These are phyloP conservation scores for Mesotaenium endlicherianum DNA, from an alignment of 139 green algal species.

Conservation along the genomic window DNA sequence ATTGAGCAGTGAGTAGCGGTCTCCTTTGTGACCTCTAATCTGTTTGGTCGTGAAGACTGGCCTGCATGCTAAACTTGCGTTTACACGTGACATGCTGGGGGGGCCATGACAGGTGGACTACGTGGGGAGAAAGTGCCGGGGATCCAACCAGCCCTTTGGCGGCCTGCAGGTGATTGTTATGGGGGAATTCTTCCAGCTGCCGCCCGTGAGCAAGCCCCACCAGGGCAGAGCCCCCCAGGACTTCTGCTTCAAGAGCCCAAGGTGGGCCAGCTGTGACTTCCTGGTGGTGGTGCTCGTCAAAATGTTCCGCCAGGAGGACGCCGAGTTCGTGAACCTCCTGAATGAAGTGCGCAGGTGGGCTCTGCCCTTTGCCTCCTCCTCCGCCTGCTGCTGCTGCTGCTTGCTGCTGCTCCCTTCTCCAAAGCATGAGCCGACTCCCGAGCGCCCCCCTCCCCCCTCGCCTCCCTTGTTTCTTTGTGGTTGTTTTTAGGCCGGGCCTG, in stretches of 20 bases:
- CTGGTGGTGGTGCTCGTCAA: conserved; percentile 49
- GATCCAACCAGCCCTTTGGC: conserved; percentile 55
- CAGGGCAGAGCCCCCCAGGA: background rate
- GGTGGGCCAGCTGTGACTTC: conserved; percentile 53
- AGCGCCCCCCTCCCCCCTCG: no score
- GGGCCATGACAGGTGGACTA: background rate
- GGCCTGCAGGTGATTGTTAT: conserved; percentile 67
- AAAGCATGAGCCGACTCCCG: no score
- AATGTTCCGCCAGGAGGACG: conserved; percentile 62
- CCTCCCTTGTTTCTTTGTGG: no score
- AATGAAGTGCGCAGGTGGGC: background rate
- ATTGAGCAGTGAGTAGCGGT: no score
- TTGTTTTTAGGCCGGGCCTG: no score
- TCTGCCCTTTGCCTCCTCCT: no score
- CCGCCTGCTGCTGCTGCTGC: no score
- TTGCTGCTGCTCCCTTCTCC: no score
- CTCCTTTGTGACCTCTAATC: no score
- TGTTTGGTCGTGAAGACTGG: no score
- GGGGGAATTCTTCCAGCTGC: conserved; percentile 71
- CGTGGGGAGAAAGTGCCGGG: background rate
- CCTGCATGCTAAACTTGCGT: no score
- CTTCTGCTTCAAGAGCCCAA: conserved; percentile 59
- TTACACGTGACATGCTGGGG: no score
- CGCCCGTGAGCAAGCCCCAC: conserved; percentile 57
- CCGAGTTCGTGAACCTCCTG: conserved; percentile 52